Conservation (phyloP, 2,329 filamentous ascomycete genomes). For the Ophiocordyceps robertsii region DNA sequence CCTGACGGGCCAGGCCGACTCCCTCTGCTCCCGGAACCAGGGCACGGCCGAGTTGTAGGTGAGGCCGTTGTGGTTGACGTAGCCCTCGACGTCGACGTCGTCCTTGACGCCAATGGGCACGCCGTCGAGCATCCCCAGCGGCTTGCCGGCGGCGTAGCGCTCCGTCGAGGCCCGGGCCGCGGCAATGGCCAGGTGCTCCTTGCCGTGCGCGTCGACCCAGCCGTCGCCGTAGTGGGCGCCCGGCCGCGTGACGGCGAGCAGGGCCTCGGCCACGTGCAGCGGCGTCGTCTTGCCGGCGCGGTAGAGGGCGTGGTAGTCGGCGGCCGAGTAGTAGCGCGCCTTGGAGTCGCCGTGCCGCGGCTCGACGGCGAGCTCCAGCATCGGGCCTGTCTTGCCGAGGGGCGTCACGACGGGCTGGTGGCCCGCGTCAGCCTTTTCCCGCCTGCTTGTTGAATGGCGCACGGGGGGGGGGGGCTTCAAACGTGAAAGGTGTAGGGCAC, state of each 20-base stretch:
- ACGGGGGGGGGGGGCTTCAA: no score
- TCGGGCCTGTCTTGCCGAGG: conserved; percentile 21
- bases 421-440: background rate
- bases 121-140: conserved; percentile 61
- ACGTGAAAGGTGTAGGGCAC: conserved; percentile 34
- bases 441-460: no score
- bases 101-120: conserved; percentile 78
- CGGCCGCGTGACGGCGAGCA: conserved; percentile 55
- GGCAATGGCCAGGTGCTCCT: conserved; percentile 42
- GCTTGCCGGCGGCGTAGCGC: conserved; percentile 53
- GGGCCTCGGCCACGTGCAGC: conserved; percentile 52
- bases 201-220: conserved; percentile 53
- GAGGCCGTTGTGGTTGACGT: conserved; percentile 53
- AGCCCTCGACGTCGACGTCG: conserved; percentile 59
- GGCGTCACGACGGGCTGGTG: conserved; percentile 43
- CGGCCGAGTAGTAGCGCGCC: conserved; percentile 52
- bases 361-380: conserved; percentile 26
- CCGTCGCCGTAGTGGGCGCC: conserved; percentile 51
- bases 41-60: conserved; percentile 39
- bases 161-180: conserved; percentile 62
- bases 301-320: conserved; percentile 69
- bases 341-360: conserved; percentile 25
- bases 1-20: conserved; percentile 57
- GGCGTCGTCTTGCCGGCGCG: conserved; percentile 57
- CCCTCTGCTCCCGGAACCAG: conserved; percentile 34